phyloP scores from a whole-genome alignment of 2,329 filamentous ascomycete genomes.

The Amesomyces nigricolor region DNA sequence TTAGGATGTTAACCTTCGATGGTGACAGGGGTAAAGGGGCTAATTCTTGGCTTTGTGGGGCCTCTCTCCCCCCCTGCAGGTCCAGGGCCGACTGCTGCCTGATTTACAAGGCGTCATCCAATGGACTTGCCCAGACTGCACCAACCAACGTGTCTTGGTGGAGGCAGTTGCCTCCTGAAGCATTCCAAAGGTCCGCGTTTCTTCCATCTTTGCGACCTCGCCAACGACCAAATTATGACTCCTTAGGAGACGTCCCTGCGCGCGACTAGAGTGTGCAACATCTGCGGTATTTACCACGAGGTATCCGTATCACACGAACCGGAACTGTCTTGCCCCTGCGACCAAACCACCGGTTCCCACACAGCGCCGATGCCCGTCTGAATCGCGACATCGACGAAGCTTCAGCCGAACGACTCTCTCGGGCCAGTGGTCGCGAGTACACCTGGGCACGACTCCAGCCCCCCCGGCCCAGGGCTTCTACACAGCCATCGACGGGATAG shows the following conservation, averaged over 20 bases:
- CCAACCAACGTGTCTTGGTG: slow-evolving; percentile 15
- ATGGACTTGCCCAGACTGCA: slow-evolving; percentile 18
- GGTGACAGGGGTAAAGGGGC: background rate
- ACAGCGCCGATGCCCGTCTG: slow-evolving; percentile 12
- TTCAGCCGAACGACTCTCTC: background rate
- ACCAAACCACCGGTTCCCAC: slow-evolving; percentile 10
- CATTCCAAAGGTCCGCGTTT: background rate
- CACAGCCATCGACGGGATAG: background rate
- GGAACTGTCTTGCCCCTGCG: slow-evolving; percentile 7
- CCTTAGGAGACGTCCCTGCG: slow-evolving; percentile 7
- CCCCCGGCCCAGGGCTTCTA: background rate
- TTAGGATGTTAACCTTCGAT: too few species aligned
- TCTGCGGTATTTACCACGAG: slow-evolving; percentile 15
- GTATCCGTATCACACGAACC: slow-evolving; percentile 19
- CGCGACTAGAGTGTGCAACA: slow-evolving; percentile 16
- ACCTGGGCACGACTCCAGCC: background rate
- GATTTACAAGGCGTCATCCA: slow-evolving; percentile 13
- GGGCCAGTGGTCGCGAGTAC: background rate
- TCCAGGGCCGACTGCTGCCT: slow-evolving; percentile 10
- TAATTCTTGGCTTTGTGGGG: slow-evolving; percentile 1
- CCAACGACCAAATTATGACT: slow-evolving; percentile 10
- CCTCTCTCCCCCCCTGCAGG: background rate
- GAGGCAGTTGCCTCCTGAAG: slow-evolving; percentile 19
- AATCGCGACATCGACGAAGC: slow-evolving; percentile 1
- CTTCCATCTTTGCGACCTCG: slow-evolving; percentile 7